Evolutionary conservation across 2,329 filamentous ascomycete species (phyloP).

Genomic region (Chaetomium olivaceum): DNA sequence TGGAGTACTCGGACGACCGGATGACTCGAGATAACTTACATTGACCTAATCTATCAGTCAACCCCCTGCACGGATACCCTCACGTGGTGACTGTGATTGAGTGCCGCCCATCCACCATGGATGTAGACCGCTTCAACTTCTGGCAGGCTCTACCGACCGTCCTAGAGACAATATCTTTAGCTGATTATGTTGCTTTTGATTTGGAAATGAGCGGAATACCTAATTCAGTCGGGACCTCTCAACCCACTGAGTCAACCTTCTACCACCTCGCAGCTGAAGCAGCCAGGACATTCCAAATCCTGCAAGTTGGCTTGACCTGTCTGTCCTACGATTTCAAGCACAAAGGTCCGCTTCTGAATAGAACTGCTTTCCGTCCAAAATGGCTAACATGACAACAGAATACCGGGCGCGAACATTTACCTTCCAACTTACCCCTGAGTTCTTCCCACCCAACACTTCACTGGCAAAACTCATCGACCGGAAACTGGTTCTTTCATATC

Average conservation of each 20-base stretch:
- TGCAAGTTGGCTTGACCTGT: constrained; percentile 44
- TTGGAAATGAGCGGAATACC: constrained; percentile 43
- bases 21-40: not conserved
- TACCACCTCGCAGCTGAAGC: constrained; percentile 37
- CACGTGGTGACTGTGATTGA: not conserved
- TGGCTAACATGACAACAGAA: constrained; percentile 8
- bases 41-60: not conserved
- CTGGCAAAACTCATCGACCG: constrained; percentile 9
- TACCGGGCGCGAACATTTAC: constrained; percentile 16
- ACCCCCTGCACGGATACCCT: not conserved
- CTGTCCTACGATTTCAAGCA: constrained; percentile 26
- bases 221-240: constrained; percentile 6
- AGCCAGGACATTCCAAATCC: constrained; percentile 37
- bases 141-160: constrained; percentile 37
- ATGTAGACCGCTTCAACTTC: constrained; percentile 35
- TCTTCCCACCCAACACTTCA: not conserved
- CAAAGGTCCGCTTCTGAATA: not conserved
- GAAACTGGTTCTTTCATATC: constrained; percentile 12
- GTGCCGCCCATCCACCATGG: constrained; percentile 30
- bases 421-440: constrained; percentile 10
- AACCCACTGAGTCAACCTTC: constrained; percentile 23
- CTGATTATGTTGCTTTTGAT: constrained; percentile 40
- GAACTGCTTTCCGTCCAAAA: not conserved
- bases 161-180: constrained; percentile 35
- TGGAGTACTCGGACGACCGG: not conserved